These are phyloP conservation scores for Sclerotinia sclerotiorum DNA, from an alignment of 2,329 filamentous ascomycete species.

Conservation along the genomic window DNA sequence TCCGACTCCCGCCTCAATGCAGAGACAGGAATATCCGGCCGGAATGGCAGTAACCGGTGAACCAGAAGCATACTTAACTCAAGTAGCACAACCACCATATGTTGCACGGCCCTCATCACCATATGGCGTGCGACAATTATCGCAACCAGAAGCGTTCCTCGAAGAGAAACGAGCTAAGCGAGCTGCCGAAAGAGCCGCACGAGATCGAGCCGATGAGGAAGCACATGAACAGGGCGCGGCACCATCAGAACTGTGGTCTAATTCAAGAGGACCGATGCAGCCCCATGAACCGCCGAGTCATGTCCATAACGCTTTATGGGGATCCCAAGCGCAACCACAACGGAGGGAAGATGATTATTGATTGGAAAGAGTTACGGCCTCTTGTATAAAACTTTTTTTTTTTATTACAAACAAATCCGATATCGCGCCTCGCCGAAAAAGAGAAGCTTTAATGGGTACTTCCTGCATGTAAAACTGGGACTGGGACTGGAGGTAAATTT, in stretches of 20 bases:
- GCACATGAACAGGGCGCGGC: background rate
- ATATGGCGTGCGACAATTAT: constrained; percentile 13
- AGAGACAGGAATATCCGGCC: constrained; percentile 26
- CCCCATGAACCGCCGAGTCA: background rate
- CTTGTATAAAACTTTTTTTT: constrained; percentile 18
- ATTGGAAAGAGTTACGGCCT: background rate
- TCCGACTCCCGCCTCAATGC: constrained; percentile 26
- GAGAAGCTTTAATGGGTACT: constrained; percentile 4
- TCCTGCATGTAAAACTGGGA: constrained; percentile 7
- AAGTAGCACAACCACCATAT: constrained; percentile 25
- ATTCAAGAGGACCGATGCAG: constrained; percentile 8
- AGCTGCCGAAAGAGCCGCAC: constrained; percentile 5
- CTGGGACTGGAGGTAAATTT: background rate
- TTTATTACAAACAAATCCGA: constrained; percentile 1
- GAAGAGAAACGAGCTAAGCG: constrained; percentile 27
- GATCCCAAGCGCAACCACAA: background rate
- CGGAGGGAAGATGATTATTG: background rate
- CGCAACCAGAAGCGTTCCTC: constrained; percentile 29
- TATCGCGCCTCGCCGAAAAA: background rate
- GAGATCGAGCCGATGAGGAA: constrained; percentile 4
- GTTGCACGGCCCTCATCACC: constrained; percentile 1
- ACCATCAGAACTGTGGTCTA: constrained; percentile 14
- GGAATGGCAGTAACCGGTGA: constrained; percentile 32
- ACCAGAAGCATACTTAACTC: constrained; percentile 33
- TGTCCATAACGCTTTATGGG: constrained; percentile 20